Percentiles rank a stretch among this genome's conserved stretches.
Evolutionary conservation across 2,329 filamentous ascomycete species (phyloP).

Genomic region (Penicillium sp.): DNA sequence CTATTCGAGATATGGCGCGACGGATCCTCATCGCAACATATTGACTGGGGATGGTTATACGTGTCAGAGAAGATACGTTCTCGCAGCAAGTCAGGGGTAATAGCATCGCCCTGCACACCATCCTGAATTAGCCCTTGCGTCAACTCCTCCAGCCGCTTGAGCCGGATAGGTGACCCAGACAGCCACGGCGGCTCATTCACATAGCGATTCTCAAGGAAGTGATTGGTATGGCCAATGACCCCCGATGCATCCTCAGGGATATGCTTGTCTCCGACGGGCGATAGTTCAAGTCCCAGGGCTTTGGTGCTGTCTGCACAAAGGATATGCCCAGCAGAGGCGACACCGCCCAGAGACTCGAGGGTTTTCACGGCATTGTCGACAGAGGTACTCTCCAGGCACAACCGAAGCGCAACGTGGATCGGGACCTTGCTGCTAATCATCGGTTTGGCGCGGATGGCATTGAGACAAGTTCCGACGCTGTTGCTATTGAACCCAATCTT

Average conservation of each 20-base stretch:
- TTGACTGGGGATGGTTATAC: constrained; percentile 30
- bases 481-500: constrained; percentile 57
- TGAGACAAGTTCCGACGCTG: constrained; percentile 53
- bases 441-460: constrained; percentile 53
- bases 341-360: constrained; percentile 42
- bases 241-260: constrained; percentile 31
- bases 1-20: constrained; percentile 21
- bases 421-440: constrained; percentile 47
- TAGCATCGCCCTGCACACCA: constrained; percentile 17
- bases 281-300: constrained; percentile 24
- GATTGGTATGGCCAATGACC: constrained; percentile 40
- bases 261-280: constrained; percentile 24
- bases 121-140: constrained; percentile 17
- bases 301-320: constrained; percentile 42
- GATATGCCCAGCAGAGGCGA: constrained; percentile 50
- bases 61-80: constrained; percentile 31
- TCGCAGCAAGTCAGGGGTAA: constrained; percentile 22
- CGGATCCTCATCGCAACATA: constrained; percentile 29
- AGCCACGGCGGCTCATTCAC: constrained; percentile 30
- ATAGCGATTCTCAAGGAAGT: constrained; percentile 32
- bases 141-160: constrained; percentile 23
- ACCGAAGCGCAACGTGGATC: constrained; percentile 53
- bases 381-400: constrained; percentile 46
- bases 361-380: constrained; percentile 40
- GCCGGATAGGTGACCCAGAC: constrained; percentile 27